phyloP scores from a whole-genome alignment of 2,329 filamentous ascomycete species.

The Pseudocercospora cruenta region DNA sequence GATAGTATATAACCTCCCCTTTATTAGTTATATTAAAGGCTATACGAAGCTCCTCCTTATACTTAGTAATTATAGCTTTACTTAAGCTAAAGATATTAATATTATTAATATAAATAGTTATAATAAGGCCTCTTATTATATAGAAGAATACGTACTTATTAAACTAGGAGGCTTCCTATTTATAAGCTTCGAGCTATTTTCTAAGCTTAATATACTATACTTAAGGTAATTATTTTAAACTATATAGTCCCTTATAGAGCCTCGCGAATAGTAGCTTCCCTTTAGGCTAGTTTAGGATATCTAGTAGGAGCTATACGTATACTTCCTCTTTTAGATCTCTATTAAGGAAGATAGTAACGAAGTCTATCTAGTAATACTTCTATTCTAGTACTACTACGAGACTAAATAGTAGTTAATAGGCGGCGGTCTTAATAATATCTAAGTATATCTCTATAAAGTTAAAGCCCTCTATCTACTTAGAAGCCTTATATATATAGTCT shows the following conservation, averaged over 20 bases:
- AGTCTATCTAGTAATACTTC: constrained; percentile 8
- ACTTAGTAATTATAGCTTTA: background rate
- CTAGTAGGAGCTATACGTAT: background rate
- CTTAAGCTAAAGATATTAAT: constrained; percentile 6
- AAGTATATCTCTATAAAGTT: background rate
- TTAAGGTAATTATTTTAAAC: background rate
- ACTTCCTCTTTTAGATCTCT: background rate
- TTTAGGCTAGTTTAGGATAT: no score
- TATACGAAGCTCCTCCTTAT: background rate
- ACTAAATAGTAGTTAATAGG: background rate
- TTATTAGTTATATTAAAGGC: background rate
- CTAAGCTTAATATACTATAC: constrained; percentile 3
- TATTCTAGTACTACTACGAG: background rate
- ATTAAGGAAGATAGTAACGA: constrained; percentile 1
- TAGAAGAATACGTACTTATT: constrained; percentile 7
- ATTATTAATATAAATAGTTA: background rate
- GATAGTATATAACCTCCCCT: background rate
- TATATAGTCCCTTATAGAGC: background rate
- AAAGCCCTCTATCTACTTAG: constrained; percentile 2
- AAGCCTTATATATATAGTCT: background rate
- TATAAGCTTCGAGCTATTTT: background rate
- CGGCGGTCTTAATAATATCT: background rate
- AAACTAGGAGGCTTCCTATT: constrained; percentile 1
- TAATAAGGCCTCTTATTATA: background rate
- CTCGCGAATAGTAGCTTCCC: no score